These are phyloP conservation scores for Neurospora terricola DNA, from an alignment of 495 filamentous ascomycete species.

Conservation along the genomic window DNA sequence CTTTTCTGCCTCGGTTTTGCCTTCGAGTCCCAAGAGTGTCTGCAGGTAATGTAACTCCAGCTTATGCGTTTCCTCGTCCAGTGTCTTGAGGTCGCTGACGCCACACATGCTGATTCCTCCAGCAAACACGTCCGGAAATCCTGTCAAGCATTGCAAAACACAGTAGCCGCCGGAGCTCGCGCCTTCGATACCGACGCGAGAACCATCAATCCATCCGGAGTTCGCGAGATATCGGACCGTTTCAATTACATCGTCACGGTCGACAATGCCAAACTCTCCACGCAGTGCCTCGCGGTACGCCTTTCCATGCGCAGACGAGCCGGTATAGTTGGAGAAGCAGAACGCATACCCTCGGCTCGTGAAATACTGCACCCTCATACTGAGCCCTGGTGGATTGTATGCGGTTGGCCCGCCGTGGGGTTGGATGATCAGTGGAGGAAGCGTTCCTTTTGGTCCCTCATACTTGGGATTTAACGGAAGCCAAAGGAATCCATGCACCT, in stretches of 20 bases:
- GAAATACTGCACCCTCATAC: slow-evolving; percentile 35
- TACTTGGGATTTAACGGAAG: slow-evolving; percentile 36
- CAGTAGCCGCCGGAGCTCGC: slow-evolving; percentile 40
- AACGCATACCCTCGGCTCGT: slow-evolving; percentile 43
- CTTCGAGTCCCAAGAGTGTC: slow-evolving; percentile 24
- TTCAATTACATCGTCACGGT: slow-evolving; percentile 35
- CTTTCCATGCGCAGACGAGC: slow-evolving; percentile 38
- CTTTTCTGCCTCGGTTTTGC: slow-evolving; percentile 22
- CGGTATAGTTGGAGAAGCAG: slow-evolving; percentile 38
- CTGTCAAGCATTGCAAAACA: slow-evolving; percentile 30
- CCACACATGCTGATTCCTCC: slow-evolving; percentile 36
- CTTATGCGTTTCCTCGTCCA: slow-evolving; percentile 39
- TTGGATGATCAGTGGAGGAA: slow-evolving; percentile 35
- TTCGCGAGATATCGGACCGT: slow-evolving; percentile 30
- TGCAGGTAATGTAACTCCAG: slow-evolving; percentile 41
- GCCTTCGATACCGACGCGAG: slow-evolving; percentile 36
- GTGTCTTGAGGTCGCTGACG: slow-evolving; percentile 32
- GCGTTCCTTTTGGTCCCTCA: slow-evolving; percentile 12
- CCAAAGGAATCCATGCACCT: slow-evolving; percentile 34
- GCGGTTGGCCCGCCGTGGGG: slow-evolving; percentile 43
- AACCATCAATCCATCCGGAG: slow-evolving; percentile 22
- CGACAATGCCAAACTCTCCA: slow-evolving; percentile 34
- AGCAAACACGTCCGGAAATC: slow-evolving; percentile 24
- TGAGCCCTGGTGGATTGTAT: slow-evolving; percentile 20
- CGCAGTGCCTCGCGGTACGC: slow-evolving; percentile 36